Evolutionary conservation across 2,329 filamentous ascomycete genomes (phyloP).

Genomic region (Penicillium oxalicum): DNA sequence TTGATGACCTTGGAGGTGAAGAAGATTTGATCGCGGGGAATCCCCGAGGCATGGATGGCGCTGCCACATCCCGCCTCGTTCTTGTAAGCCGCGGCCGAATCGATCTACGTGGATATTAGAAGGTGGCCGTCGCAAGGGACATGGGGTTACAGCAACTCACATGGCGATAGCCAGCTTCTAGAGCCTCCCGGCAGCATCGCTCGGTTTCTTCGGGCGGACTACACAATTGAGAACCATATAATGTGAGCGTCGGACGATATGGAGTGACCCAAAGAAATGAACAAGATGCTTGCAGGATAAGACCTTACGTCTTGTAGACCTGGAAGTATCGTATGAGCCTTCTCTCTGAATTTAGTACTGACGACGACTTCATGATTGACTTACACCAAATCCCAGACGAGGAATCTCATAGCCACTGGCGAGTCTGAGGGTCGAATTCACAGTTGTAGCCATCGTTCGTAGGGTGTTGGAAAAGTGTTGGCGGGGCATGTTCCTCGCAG

Average conservation of each 20-base stretch:
- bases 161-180: slow-evolving; percentile 17
- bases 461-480: not conserved
- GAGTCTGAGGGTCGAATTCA: slow-evolving; percentile 41
- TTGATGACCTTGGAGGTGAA: slow-evolving; percentile 49
- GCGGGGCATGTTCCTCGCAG: too few species aligned
- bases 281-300: not conserved
- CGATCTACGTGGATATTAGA: slow-evolving; percentile 31
- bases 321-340: not conserved
- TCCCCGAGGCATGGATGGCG: slow-evolving; percentile 52
- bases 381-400: slow-evolving; percentile 51
- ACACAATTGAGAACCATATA: not conserved
- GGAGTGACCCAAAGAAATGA: not conserved
- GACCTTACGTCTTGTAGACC: slow-evolving; percentile 18
- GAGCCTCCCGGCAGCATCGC: slow-evolving; percentile 14
- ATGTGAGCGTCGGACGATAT: not conserved
- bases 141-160: slow-evolving; percentile 2
- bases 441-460: slow-evolving; percentile 11
- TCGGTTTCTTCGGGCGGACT: slow-evolving; percentile 15
- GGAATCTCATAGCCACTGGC: slow-evolving; percentile 56
- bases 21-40: slow-evolving; percentile 63
- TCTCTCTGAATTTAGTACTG: not conserved
- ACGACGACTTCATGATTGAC: slow-evolving; percentile 9
- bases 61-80: slow-evolving; percentile 65
- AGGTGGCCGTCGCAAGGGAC: not conserved
- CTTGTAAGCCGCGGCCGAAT: slow-evolving; percentile 55